Base-by-base conservation (phyloP, 179 eudicot genomes). In the Gypsophila paniculata region DNA sequence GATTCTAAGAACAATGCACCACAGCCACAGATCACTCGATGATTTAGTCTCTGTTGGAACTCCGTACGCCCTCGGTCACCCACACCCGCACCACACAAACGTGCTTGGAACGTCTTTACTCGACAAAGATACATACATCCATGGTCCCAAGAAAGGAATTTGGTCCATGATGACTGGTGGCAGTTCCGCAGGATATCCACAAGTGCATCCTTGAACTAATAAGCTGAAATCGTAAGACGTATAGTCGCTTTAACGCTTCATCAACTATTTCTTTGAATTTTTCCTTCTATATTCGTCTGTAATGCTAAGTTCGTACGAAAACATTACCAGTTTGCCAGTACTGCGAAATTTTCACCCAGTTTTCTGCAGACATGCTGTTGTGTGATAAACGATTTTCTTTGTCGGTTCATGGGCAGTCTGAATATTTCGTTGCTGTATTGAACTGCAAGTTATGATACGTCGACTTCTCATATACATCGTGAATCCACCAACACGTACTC, bases 1-100 rank as follows among this genome's bases (percentile, higher is more conserved):
- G 29, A 21, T 85, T 59, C 74, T 87, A 34, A 76, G 82, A 68
- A 51, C 77, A 54, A 71, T 57, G 11, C 44, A 42, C 21, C 19
- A 29, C 15, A 14, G 39, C 21, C 2, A 36, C 39, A 34, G 52
- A 17, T 58, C 72, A 42, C 1, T 12, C 17, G 6, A 48, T 8
- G 62, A 69, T 72, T 1, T 34, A 6, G 6, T 69, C 32, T 48
- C 72, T 18, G 13, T 53, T 8, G 10, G 39, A 53, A 1, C 67
- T 36, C 62, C 83, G 11, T 74, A 58, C 34, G 69, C 48, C 6
- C 61, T 64, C 29, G 83, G 78, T 5, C 71, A 80, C 60, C 74
- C 76, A 6, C 64, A 70, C 54, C 29, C 71, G 42, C 65, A 69
- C 64, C 60, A 42, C 0, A 26, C 51, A 6, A 15, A 71, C 13